A percentile compares a stretch with the other conserved stretches of the same genome.
Evolutionary conservation across 768 basidiomycete species (phyloP).

Genomic region (Lentinula sp.): DNA sequence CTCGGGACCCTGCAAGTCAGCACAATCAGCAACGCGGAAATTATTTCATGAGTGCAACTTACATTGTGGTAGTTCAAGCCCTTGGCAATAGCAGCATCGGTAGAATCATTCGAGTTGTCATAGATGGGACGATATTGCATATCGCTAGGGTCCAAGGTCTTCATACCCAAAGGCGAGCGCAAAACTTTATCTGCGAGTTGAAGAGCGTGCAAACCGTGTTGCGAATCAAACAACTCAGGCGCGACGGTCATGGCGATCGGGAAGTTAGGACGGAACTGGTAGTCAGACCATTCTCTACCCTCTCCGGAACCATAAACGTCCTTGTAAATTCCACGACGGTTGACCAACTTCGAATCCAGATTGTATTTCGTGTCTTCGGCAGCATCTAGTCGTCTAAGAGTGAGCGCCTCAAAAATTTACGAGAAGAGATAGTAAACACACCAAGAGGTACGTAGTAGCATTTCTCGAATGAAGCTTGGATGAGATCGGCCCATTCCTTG

Average conservation of each 20-base stretch:
- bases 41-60: constrained; percentile 14
- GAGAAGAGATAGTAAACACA: constrained; percentile 25
- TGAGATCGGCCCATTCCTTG: constrained; percentile 81
- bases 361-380: constrained; percentile 65
- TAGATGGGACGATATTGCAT: constrained; percentile 87
- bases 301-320: constrained; percentile 89
- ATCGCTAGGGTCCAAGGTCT: constrained; percentile 86
- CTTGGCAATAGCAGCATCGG: constrained; percentile 81
- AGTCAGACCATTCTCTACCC: constrained; percentile 93
- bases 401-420: background rate
- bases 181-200: constrained; percentile 76
- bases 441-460: constrained; percentile 85
- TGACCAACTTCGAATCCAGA: constrained; percentile 64
- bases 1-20: constrained; percentile 63
- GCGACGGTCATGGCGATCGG: constrained; percentile 96
- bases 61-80: constrained; percentile 95
- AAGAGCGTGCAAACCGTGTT: constrained; percentile 76
- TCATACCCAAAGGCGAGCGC: constrained; percentile 92
- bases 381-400: constrained; percentile 37
- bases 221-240: constrained; percentile 84
- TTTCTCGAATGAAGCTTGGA: constrained; percentile 84
- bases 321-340: constrained; percentile 96
- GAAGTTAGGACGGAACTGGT: constrained; percentile 91
- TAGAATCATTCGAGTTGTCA: constrained; percentile 89
- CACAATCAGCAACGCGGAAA: constrained; percentile 13